Conservation (phyloP, 2,329 filamentous ascomycete genomes). For the Penicillium corylophilum region DNA sequence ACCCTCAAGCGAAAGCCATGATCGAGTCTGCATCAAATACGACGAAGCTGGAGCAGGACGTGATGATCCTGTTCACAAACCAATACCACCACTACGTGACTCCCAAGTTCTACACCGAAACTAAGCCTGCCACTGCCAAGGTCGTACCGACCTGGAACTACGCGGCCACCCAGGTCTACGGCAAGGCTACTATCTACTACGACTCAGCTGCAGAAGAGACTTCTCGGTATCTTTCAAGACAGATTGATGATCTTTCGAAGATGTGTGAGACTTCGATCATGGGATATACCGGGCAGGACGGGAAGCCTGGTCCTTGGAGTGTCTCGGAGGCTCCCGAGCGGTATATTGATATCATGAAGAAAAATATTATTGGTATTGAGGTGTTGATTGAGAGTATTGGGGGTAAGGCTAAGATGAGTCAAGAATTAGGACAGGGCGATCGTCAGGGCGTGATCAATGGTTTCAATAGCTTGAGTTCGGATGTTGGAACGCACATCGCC, state of each 20-base stretch:
- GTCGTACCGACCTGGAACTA: conserved; percentile 72
- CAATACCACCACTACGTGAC: conserved; percentile 64
- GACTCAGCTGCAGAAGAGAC: conserved; percentile 54
- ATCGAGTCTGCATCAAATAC: conserved; percentile 46
- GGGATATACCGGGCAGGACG: conserved; percentile 54
- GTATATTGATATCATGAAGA: conserved; percentile 59
- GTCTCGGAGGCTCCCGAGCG: conserved; percentile 60
- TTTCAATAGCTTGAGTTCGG: conserved; percentile 48
- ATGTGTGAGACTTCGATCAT: conserved; percentile 56
- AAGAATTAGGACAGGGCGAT: conserved; percentile 57
- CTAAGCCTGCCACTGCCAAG: conserved; percentile 62
- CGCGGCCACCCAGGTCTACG: conserved; percentile 63
- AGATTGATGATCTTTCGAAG: conserved; percentile 27
- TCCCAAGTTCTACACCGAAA: conserved; percentile 66
- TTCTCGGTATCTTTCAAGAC: conserved; percentile 52
- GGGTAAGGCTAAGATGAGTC: conserved; percentile 68
- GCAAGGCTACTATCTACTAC: conserved; percentile 54
- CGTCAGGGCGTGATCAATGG: conserved; percentile 59
- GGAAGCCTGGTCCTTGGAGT: conserved; percentile 55
- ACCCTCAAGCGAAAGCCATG: conserved; percentile 64
- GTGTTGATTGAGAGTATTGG: conserved; percentile 56
- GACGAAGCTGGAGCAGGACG: conserved; percentile 49
- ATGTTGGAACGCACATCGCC: conserved; percentile 35
- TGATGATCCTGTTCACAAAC: conserved; percentile 62
- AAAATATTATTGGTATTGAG: conserved; percentile 61